Conservation (phyloP, 805 yeast genomes). For the Candida parachauliodes region DNA sequence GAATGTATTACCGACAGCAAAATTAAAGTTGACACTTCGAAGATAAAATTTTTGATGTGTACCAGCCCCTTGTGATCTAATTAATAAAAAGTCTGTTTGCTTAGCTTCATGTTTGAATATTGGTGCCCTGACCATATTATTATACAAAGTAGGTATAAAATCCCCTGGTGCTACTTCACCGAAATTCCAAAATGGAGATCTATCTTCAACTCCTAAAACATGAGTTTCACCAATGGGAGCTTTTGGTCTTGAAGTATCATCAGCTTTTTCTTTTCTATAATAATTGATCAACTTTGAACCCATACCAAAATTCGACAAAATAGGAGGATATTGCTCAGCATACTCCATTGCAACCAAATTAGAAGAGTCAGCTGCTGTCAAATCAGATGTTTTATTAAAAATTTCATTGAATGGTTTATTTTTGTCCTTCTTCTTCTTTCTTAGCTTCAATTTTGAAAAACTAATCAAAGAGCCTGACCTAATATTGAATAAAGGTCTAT, state of each 20-base stretch:
- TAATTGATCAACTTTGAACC: conserved; percentile 90
- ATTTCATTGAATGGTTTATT: conserved; percentile 78
- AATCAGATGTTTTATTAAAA: conserved; percentile 65
- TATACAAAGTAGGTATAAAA: conserved; percentile 89
- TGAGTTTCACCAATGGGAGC: conserved; percentile 90
- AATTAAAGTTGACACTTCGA: conserved; percentile 65
- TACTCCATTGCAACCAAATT: conserved; percentile 79
- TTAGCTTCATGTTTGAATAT: conserved; percentile 80
- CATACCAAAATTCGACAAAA: conserved; percentile 90
- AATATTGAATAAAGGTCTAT: conserved; percentile 70
- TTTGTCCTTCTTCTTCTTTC: conserved; percentile 87
- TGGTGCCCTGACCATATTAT: conserved; percentile 90
- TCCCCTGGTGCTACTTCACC: conserved; percentile 95
- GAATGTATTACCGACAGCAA: conserved; percentile 86
- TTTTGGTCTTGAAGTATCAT: conserved; percentile 84
- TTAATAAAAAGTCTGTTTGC: conserved; percentile 75
- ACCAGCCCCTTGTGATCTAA: conserved; percentile 81
- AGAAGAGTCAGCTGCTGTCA: conserved; percentile 81
- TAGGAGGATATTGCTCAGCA: conserved; percentile 82
- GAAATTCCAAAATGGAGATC: conserved; percentile 97
- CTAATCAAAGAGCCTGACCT: conserved; percentile 75
- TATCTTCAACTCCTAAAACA: conserved; percentile 92
- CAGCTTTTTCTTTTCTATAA: conserved; percentile 77
- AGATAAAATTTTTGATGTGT: conserved; percentile 64
- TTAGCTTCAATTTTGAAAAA: conserved; percentile 67